Evolutionary conservation across 805 yeast genomes (phyloP).

Genomic region (Starmerella bombicola): DNA sequence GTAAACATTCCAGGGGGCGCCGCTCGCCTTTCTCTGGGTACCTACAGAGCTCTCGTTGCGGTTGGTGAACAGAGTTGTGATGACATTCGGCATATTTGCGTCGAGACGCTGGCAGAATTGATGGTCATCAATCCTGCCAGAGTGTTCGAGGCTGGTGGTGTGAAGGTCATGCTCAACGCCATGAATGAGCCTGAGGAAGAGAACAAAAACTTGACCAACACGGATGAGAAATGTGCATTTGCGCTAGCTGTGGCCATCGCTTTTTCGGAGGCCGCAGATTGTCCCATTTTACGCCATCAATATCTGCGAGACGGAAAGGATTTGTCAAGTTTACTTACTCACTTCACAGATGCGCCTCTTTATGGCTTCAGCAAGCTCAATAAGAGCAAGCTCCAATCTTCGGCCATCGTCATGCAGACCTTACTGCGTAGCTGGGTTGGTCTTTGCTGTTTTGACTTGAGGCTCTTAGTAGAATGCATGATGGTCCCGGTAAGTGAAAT

Average conservation of each 20-base stretch:
- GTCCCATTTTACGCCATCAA: slow-evolving; percentile 38
- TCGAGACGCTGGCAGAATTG: slow-evolving; percentile 45
- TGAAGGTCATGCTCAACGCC: slow-evolving; percentile 35
- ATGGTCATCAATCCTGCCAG: slow-evolving; percentile 35
- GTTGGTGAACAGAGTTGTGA: slow-evolving; percentile 46
- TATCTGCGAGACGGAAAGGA: slow-evolving; percentile 50
- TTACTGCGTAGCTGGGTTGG: slow-evolving; percentile 71
- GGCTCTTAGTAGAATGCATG: slow-evolving; percentile 27
- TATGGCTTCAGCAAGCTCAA: slow-evolving; percentile 33
- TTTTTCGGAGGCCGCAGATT: slow-evolving; percentile 45
- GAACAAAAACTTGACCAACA: background rate
- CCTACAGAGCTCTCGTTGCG: slow-evolving; percentile 54
- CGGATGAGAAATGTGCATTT: slow-evolving; percentile 21
- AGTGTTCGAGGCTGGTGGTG: slow-evolving; percentile 36
- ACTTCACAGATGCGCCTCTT: slow-evolving; percentile 53
- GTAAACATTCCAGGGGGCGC: slow-evolving; percentile 44
- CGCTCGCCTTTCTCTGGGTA: slow-evolving; percentile 44
- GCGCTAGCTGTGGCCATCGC: slow-evolving; percentile 31
- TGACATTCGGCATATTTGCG: slow-evolving; percentile 37
- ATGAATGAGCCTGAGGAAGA: slow-evolving; percentile 32
- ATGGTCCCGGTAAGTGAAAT: slow-evolving; percentile 30
- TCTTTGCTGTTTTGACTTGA: slow-evolving; percentile 46
- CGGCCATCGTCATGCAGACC: slow-evolving; percentile 46
- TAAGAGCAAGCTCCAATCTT: slow-evolving; percentile 44
- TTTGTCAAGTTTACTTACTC: slow-evolving; percentile 47